Base-by-base conservation (phyloP, 768 basidiomycete genomes). In the Jaapia argillacea region DNA sequence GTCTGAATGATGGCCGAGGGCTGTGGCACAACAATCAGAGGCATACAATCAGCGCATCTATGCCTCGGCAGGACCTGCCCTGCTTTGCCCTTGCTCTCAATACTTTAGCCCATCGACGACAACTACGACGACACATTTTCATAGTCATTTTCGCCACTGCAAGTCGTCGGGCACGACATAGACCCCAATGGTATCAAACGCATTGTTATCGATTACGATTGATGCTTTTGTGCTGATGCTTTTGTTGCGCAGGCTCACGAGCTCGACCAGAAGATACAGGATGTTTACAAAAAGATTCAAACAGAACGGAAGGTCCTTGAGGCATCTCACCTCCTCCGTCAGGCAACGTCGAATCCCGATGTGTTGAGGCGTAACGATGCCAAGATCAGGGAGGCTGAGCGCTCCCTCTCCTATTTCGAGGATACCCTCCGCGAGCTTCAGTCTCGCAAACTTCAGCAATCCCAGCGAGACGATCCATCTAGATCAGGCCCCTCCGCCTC, bases 231-330 rank as follows among this genome's bases (percentile, higher is more conserved):
- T 16, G 28, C 28, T 33, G 10, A 33, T 16, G 28, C 28, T 33
- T 10, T 16, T 33, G 10, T 33, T 16, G 10, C 28, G 16, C 16
- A 33, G 28, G 28, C 28, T 10, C 28, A 33, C 57, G 83, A 87
- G 66, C 70, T 90, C 66, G 88, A 91, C 77, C 81, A 81, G 76
- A 93, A 92, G 77, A 90, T 93, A 60, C 80, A 82, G 61, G 87
- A 90, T 63, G 80, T 92, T 55, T 78, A 82, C 68, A 83, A 78
- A 64, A 85, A 85, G 62, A 92, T 94, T 61, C 77, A 84, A 67
- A 91, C 85, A 26, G 89, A 94, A 68, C 85, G 84, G 64, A 92
- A 89, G 74, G 81, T 93, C 59, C 72, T 94, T 51, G 87, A 92
- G 63, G 90, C 82, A 14, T 79, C 81, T 23, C 77, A 83, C 58